Base-by-base conservation (phyloP, 2,329 filamentous ascomycete genomes). In the Lachnellula cervina region DNA sequence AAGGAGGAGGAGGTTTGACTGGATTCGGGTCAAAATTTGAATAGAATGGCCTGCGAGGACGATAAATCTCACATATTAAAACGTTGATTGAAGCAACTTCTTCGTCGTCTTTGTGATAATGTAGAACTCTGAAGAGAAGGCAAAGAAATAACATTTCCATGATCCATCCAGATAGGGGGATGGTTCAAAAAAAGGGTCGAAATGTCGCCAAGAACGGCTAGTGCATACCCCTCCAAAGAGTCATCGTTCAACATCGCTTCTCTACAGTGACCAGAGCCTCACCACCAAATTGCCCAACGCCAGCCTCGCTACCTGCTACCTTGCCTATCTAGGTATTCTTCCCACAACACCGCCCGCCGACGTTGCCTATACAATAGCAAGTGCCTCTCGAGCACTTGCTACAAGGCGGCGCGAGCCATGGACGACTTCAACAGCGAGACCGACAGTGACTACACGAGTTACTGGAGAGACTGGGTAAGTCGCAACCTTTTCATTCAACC, bases 401-500 rank as follows among this genome's bases (percentile, higher is more conserved):
- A 50, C 59, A 61, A 57, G 59, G 60, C 55, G 53, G 56, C 57
- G 53, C 37, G 49, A 52, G 66, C 52, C 68, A 97, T 97, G 94
- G 94, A 97, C 72, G 93, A 97, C 76, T 97, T 94, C 74, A 92
- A 90, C 64, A 97, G 91, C 71, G 94, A 99, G 74, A 96, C 92
- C 13, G 94, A 99, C 72, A 97, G 92, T 74, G 94, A 99, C 77
- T 99, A 97, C 73, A 97, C 94, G 49, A 97, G 91, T 75, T 99
- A 97, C 74, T 99, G 94, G 94, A 82, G 93, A 73, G 94, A 99
- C 76, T 99, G 94, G 94, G 94, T 97, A 79, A 77, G 90, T 86
- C 43, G 50, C 59, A 58, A 42, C 55, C 57, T 51, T 62, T 63
- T 55, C 44, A 55, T 58, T 55, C 28, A 48, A 51, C 51, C 51